Evolutionary conservation across 495 filamentous ascomycete genomes (phyloP), one percentile per base, ranked within the genome.

Genomic region (Penicillium bialowiezense): DNA sequence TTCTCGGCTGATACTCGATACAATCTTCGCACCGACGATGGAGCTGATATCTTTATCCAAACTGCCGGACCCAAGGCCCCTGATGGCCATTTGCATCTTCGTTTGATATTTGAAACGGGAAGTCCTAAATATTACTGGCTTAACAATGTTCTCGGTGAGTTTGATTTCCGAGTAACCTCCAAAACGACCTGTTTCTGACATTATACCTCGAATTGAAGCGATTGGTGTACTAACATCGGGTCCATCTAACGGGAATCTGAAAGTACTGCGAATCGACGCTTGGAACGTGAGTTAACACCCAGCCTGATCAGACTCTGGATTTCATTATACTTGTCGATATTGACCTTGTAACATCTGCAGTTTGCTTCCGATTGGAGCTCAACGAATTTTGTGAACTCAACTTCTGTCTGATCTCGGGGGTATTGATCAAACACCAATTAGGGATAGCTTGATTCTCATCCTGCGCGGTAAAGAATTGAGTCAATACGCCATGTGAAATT

Each of bases 1-100:
- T 65, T 68, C 47, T 59, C 58, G 7, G 60, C 62, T 1, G 60
- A 68, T n/a, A 65, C 65, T 8, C 56, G 65, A 36, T 68, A 68
- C 41, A 65, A 68, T 23, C 43, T 68, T 10, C 60, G 58, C 9
- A 64, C 62, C 1, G 39, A 68, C 19, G 65, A 68, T 36, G 65
- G 62, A 0, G 62, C 54, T 3, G 52, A 61, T 42, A 63, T 68
- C 26, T 61, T 58, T 19, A 44, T 66, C 4, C 60, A 54, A 28
- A 65, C 65, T 13, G 56, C 60, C 3, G 63, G 62, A 0, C 58
- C 65, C 1, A 28, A 51, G 38, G 48, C 50, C 7, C 56, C 58
- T 0, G 55, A 55, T 40, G 63, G 54, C 1, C 40, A 62, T 29
- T 32, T 65, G 37, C 65, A 66, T 59, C 37, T 66, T 28, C 56